Base-by-base conservation (phyloP, 805 yeast species). In the Candida incommunis region DNA sequence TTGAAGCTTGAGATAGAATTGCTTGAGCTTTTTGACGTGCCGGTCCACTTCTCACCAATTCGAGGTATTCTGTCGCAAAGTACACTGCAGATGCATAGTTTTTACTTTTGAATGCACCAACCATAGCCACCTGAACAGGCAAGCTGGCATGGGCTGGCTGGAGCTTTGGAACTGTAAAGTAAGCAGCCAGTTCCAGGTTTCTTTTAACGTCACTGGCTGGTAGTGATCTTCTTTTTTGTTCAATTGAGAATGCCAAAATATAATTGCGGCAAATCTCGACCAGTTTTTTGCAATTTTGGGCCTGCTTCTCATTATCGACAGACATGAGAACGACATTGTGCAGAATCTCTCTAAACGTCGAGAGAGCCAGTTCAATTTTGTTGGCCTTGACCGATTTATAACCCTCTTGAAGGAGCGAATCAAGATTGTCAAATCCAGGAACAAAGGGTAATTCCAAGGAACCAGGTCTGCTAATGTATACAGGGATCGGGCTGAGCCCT, bases 111-210 rank as follows among this genome's bases (percentile, higher is more conserved):
- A 84, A 87, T 34, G 92, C 77, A 68, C 85, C 94, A 41, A 82
- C 78, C 92, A 90, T 83, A 34, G 99, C 98, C 46, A 87, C 95
- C 62, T 86, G 94, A 55, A 87, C 71, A 11, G 97, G 95, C 58
- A 86, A 81, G 45, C 81, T 76, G 48, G 82, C 76, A 64, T 92
- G 98, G 4, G 82, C 80, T 27, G 83, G 79, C 51, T 82, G 85
- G 54, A 92, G 72, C 51, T 82, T 75, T 23, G 88, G 80, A 59
- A 76, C 79, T 13, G 98, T 86, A 70, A 92, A 94, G 65, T 90
- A 90, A 1, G 97, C 94, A 3, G 98, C 97, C 53, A 92, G 69
- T 64, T 92, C 97, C 58, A 92, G 71, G 63, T 86, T 88, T 51
- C 97, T 82, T 63, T 86, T 82, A 45, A 82, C 69, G 24, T 73